A percentile compares a stretch with the other conserved stretches of the same genome.
Evolutionary conservation across 169 alveolate species (phyloP).

Genomic region (Pseudocohnilembus persalinus): DNA sequence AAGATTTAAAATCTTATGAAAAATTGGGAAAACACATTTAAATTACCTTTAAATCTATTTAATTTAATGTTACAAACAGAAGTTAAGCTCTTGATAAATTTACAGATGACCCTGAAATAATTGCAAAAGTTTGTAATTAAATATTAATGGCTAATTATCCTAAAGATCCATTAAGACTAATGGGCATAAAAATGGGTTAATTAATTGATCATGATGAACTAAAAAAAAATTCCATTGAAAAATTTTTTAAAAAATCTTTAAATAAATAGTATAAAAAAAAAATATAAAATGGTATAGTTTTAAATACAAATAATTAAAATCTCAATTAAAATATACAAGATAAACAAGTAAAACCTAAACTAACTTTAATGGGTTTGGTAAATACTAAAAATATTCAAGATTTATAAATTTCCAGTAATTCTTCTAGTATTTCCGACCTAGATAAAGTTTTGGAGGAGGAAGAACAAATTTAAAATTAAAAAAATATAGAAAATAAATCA

Average conservation of each 20-base stretch:
- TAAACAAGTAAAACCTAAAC: no score
- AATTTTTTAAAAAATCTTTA: slow-evolving; percentile 2
- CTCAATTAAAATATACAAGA: neutral
- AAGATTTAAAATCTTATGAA: slow-evolving; percentile 42
- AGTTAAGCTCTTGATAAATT: slow-evolving; percentile 28
- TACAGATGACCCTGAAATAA: slow-evolving; percentile 25
- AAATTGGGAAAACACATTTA: slow-evolving; percentile 44
- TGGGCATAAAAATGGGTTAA: slow-evolving; percentile 56
- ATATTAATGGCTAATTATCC: slow-evolving; percentile 30
- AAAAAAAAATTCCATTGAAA: slow-evolving; percentile 17
- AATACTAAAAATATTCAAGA: no score
- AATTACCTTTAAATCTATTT: slow-evolving; percentile 39
- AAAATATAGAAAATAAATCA: no score
- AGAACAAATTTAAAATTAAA: no score
- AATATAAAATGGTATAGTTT: neutral
- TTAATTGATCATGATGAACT: slow-evolving; percentile 26
- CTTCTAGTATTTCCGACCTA: no score
- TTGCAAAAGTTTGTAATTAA: slow-evolving; percentile 17
- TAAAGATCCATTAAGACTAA: slow-evolving; percentile 48
- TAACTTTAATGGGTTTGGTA: no score
- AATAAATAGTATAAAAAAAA: neutral
- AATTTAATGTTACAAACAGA: slow-evolving; percentile 40
- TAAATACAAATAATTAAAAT: no score
- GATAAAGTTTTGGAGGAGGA: no score
- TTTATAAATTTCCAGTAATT: no score